Evolutionary conservation across 1,284 basidiomycete species (phyloP), one percentile per base, ranked within the genome.

Genomic region (Rhizoctonia solani): DNA sequence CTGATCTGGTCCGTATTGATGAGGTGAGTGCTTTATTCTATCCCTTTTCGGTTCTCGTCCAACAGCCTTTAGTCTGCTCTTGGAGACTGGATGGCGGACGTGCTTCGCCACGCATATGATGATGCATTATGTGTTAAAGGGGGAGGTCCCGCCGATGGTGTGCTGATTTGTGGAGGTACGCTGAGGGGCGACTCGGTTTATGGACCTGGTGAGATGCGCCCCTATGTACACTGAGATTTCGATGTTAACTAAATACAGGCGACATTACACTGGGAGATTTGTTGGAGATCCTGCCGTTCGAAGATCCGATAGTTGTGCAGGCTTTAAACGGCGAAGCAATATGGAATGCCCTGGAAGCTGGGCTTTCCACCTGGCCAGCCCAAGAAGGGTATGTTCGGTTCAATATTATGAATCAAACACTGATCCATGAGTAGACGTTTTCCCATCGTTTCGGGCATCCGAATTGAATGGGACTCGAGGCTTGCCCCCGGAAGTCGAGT

Each of bases 81-180:
- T 8, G 89, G 87, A n/a, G 92, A 96, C 74, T 94, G 92, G 88
- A 87, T 95, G 67, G 89, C 93, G 0, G 94, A 97, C 75, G 87
- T 95, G 30, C 76, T 94, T 30, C 81, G 91, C 69, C 90, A 94
- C 74, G 85, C 90, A 0, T 96, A 95, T 73, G 93, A 95, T 69
- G 92, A 94, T 73, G 85, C 85, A 3, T 77, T 90, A 59, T 82
- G 81, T 55, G 76, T 86, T 72, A 83, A 86, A 72, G 85, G 79
- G 21, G 81, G 81, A 23, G 85, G 84, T 1, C 88, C 86, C 1
- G 84, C 88, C 0, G 91, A 95, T 74, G 88, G 86, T 0, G 90
- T 90, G 1, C 81, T 95, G 69, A 85, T 94, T 34, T 92, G 87
- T 72, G 90, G 89, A n/a, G 94, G 94, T 1, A 93, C 91, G 1